phyloP scores from a whole-genome alignment of 768 basidiomycete genomes.

The Candolleomyces efflorescens region DNA sequence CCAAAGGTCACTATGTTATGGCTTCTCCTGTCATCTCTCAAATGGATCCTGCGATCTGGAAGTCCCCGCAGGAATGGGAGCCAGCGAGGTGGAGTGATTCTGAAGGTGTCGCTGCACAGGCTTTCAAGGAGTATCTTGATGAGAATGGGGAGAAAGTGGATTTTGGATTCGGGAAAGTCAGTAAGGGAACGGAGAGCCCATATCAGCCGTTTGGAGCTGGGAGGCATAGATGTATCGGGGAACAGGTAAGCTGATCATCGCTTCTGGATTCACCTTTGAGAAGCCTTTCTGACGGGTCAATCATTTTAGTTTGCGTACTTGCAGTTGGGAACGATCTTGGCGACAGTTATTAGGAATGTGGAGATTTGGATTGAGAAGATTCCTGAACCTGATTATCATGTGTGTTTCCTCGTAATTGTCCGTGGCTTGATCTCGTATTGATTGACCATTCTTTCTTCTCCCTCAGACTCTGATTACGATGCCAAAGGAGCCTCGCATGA shows the following conservation, averaged over 20 bases:
- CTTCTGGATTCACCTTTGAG: no score
- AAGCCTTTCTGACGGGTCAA: no score
- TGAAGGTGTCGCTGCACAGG: conserved; percentile 76
- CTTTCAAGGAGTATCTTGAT: conserved; percentile 70
- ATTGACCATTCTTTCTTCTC: neutral
- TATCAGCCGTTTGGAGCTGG: conserved; percentile 99
- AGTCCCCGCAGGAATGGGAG: conserved; percentile 64
- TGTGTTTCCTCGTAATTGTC: conserved; percentile 35
- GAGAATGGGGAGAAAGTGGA: conserved; percentile 87
- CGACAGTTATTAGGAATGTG: conserved; percentile 70
- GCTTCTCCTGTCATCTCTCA: conserved; percentile 87
- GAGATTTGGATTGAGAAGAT: conserved; percentile 72
- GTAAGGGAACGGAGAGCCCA: conserved; percentile 93
- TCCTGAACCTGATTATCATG: conserved; percentile 88
- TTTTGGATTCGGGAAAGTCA: conserved; percentile 93
- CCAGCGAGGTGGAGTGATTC: conserved; percentile 84
- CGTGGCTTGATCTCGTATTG: no score
- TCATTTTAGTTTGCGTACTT: conserved; percentile 80
- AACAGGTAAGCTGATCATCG: conserved; percentile 41
- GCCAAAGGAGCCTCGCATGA: conserved; percentile 65
- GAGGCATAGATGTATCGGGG: conserved; percentile 91
- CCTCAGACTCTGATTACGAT: conserved; percentile 90
- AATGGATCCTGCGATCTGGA: conserved; percentile 83
- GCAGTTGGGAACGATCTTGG: conserved; percentile 82
- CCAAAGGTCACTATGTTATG: conserved; percentile 85